Evolutionary conservation across 371 early-diverging fungal genomes (phyloP).

Genomic region (Mortierella sp.): DNA sequence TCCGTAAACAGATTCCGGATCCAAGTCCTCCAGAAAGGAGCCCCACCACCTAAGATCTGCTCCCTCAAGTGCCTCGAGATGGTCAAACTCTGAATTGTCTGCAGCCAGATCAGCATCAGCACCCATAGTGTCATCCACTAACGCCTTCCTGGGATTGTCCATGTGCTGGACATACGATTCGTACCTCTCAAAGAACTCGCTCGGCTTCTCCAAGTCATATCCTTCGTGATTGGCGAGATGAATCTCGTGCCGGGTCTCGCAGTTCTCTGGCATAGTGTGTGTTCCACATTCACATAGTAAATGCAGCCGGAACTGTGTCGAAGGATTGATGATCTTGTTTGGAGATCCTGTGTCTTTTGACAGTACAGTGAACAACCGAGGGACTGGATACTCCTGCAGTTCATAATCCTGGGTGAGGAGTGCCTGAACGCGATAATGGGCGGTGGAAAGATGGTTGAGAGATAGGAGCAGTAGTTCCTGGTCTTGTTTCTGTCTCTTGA

Average conservation of each 20-base stretch:
- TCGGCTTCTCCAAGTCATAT: neutral
- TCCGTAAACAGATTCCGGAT: constrained; percentile 8
- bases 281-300: neutral
- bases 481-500: too few relatives aligned
- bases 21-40: constrained; percentile 9
- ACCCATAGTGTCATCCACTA: too few relatives aligned
- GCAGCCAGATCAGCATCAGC: too few relatives aligned
- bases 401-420: constrained; percentile 20
- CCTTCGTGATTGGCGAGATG: neutral
- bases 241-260: neutral
- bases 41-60: neutral
- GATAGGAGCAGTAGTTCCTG: too few relatives aligned
- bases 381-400: constrained; percentile 27
- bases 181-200: neutral
- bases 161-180: neutral
- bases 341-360: neutral
- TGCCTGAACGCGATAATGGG: constrained; percentile 15
- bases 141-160: neutral
- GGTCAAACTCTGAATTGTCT: too few relatives aligned
- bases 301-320: neutral
- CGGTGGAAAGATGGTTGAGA: constrained; percentile 6
- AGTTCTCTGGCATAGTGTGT: neutral
- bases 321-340: neutral
- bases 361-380: constrained; percentile 20
- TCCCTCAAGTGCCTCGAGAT: too few relatives aligned